Base-by-base conservation (phyloP, 202 grass and related monocot genomes). In the Panicum virgatum region DNA sequence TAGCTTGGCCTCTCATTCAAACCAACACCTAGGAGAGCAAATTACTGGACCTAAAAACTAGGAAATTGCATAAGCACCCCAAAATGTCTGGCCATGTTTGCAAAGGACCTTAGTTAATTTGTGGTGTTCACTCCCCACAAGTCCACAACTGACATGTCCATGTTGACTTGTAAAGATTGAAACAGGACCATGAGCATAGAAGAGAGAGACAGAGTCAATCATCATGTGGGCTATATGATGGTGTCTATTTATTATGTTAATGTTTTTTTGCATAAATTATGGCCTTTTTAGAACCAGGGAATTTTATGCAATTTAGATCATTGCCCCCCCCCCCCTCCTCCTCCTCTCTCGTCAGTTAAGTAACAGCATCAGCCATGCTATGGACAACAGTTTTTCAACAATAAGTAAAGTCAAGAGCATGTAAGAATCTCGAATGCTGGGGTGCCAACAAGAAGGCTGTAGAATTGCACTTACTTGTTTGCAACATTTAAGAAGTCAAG, bases 401-500 rank as follows among this genome's bases (percentile, higher is more conserved):
- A n/a, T 26, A 76, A 75, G 62, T 20, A 62, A 46, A 45, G 34
- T 36, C 12, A 75, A 58, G 1, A 16, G 0, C 6, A 10, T 42
- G n/a, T 19, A 44, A 12, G 22, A 76, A 29, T 19, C 37, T 14
- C 12, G 3, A 50, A 68, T 7, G 60, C 20, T 69, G n/a, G 16
- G 20, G 22, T 65, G 3, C 32, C n/a, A 23, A 40, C 13, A 61
- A 53, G 52, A 80, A 39, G 39, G 34, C n/a, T 30, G 66, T 83
- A 73, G 39, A 43, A 63, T 46, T 56, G 13, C 7, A 76, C 92
- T 92, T 80, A 99, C 93, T 94, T 99, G 87, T 85, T 82, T 20
- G 91, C 96, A 75, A 61, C 50, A 80, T 96, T 99, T 85, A 99
- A 85, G 54, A 99, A 79, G 27, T 80, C 53, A 72, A 99, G 87